A percentile compares a stretch with the other conserved stretches of the same genome.
Conservation (phyloP, 2,329 filamentous ascomycete species). For the Aureobasidium pullulans region DNA sequence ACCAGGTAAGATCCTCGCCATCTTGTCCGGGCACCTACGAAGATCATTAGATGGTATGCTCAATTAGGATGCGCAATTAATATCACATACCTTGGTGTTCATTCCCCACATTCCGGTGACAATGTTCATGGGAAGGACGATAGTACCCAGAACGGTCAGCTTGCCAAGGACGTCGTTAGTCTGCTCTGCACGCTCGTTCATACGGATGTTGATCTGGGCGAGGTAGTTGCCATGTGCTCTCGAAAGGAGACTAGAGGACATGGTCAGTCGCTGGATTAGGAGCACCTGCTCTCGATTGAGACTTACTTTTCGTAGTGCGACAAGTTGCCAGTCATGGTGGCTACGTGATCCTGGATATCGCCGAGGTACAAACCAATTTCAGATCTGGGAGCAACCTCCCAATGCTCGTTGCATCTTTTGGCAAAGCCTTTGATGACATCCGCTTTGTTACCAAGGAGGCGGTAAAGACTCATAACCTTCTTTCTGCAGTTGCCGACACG, state of each 20-base stretch:
- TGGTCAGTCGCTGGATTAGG: slow-evolving; percentile 15
- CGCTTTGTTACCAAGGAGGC: slow-evolving; percentile 90
- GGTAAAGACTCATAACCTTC: slow-evolving; percentile 93
- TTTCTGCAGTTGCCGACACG: slow-evolving; percentile 91
- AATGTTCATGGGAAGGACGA: slow-evolving; percentile 97
- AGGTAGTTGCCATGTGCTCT: slow-evolving; percentile 94
- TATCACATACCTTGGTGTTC: slow-evolving; percentile 54
- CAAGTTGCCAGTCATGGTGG: slow-evolving; percentile 96
- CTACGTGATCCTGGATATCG: slow-evolving; percentile 97
- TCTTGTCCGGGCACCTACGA: slow-evolving; percentile 75
- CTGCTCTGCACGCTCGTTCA: slow-evolving; percentile 96
- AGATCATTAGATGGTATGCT: neutral
- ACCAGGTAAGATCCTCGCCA: slow-evolving; percentile 55
- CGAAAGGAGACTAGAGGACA: slow-evolving; percentile 62
- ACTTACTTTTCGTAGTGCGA: slow-evolving; percentile 91
- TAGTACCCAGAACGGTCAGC: slow-evolving; percentile 90
- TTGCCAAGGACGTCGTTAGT: slow-evolving; percentile 93
- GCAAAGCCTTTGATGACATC: slow-evolving; percentile 99
- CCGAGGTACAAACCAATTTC: slow-evolving; percentile 97
- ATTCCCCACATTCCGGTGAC: slow-evolving; percentile 98
- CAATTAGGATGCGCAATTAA: neutral
- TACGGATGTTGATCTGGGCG: slow-evolving; percentile 97
- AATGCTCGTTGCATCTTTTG: slow-evolving; percentile 95
- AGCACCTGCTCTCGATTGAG: neutral
- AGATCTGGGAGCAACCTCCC: slow-evolving; percentile 88